Base-by-base conservation (phyloP, 2,329 filamentous ascomycete species). In the Trichoderma pleuroti region DNA sequence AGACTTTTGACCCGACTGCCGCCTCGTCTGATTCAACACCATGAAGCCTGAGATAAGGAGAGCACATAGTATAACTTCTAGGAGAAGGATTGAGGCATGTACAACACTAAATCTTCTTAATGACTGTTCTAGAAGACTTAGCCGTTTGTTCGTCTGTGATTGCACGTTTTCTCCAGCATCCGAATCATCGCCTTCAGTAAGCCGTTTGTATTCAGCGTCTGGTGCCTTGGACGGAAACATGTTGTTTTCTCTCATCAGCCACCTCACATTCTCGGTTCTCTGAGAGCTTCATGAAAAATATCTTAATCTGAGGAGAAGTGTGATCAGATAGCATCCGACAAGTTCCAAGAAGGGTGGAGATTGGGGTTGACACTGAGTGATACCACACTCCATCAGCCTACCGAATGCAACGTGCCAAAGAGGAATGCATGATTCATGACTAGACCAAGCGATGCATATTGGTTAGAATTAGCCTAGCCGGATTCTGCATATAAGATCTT, bases 171-270 rank as follows among this genome's bases (percentile, higher is more conserved):
- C 60, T 18, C 24, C 21, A 14, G 24, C 2, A 28, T 62, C 60
- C 28, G 60, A 46, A 34, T 46, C 66, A 34, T 59, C 60, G 12
- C 60, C 60, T 30, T 16, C 60, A 4, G 34, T 11, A 16, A 68
- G 54, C 11, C 21, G 66, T 12, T 68, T 68, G 56, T 68, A 68
- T 49, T 68, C 56, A 32, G 66, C 66, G 1, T 68, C 66, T 16
- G n/a, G 6, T 49, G 10, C 18, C 54, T 46, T 68, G 14, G 66
- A 30, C 16, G 14, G 32, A 26, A 59, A 60, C 39, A 39, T 68
- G 21, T 26, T 49, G 16, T 68, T 28, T 61, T 46, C 0, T 6
- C 30, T 24, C 32, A 24, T 24, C 8, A 9, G 11, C 10, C 12
- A 16, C 18, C 11, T 12, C 6, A 14, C 10, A 36, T 16, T 36